Evolutionary conservation across 768 basidiomycete species (phyloP).

Genomic region (Podaxis mareebaensis): DNA sequence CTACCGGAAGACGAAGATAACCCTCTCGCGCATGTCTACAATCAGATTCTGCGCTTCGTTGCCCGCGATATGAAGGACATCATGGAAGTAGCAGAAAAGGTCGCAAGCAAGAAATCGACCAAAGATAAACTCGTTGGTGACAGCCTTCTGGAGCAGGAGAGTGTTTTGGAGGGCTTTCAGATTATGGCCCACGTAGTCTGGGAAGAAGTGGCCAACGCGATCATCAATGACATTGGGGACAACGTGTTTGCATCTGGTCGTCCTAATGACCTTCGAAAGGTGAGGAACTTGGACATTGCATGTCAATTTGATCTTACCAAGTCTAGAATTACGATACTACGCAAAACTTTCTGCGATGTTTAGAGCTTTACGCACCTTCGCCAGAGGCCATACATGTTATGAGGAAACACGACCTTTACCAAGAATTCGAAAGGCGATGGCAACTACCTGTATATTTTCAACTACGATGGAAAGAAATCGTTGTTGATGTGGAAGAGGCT

Average conservation of each 20-base stretch:
- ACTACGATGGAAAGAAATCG: conserved; percentile 94
- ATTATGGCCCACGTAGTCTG: conserved; percentile 89
- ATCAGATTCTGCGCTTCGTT: conserved; percentile 77
- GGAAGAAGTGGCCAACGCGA: conserved; percentile 77
- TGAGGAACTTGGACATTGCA: conserved; percentile 32
- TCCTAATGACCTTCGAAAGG: conserved; percentile 88
- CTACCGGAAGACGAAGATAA: conserved; percentile 62
- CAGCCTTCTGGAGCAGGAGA: conserved; percentile 20
- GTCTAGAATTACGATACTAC: conserved; percentile 84
- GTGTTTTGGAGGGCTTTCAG: conserved; percentile 57
- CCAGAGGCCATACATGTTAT: conserved; percentile 66
- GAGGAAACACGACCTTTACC: conserved; percentile 70
- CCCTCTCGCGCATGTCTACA: conserved; percentile 76
- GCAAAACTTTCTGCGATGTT: conserved; percentile 75
- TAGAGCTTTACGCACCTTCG: conserved; percentile 85
- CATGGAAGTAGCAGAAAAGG: conserved; percentile 75
- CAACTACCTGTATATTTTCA: conserved; percentile 98
- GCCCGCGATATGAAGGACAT: conserved; percentile 73
- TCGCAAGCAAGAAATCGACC: conserved; percentile 23
- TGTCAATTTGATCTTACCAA: neutral
- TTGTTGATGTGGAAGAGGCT: conserved; percentile 70
- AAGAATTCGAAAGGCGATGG: conserved; percentile 83
- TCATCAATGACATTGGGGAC: conserved; percentile 83
- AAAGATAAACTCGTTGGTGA: neutral
- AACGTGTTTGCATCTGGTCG: conserved; percentile 90